Evolutionary conservation across 139 green algal genomes (phyloP).

Genomic region (Chlamydomonas incerta): DNA sequence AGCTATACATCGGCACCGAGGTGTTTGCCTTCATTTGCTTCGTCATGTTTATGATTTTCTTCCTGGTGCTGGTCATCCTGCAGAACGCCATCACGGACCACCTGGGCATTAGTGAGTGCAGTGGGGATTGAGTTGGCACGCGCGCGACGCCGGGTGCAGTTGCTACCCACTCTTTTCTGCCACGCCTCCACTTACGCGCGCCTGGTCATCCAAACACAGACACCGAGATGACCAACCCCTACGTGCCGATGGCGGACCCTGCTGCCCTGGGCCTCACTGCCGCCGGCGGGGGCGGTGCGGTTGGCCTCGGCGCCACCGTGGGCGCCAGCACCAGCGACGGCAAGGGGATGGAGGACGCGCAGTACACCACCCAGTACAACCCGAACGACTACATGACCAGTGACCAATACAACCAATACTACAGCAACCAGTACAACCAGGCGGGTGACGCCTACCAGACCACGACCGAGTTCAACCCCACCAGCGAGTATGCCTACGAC

Average conservation of each 20-base stretch:
- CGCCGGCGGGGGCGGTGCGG: neutral
- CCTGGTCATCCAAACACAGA: neutral
- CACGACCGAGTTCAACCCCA: constrained; percentile 31
- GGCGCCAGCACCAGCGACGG: neutral
- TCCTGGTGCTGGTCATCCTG: constrained; percentile 58
- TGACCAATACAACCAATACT: constrained; percentile 42
- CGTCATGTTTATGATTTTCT: constrained; percentile 62
- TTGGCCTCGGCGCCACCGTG: neutral
- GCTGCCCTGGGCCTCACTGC: neutral
- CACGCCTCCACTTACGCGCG: too few relatives aligned
- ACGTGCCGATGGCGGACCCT: constrained; percentile 32
- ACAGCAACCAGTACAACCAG: constrained; percentile 16
- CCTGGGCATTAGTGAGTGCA: constrained; percentile 53
- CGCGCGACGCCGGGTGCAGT: too few relatives aligned
- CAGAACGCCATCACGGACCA: constrained; percentile 56
- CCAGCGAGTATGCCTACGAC: constrained; percentile 26
- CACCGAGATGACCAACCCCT: constrained; percentile 40
- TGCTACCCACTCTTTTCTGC: neutral
- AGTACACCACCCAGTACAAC: constrained; percentile 10
- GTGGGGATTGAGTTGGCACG: too few relatives aligned
- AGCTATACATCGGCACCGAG: constrained; percentile 51
- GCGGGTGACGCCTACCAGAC: constrained; percentile 29
- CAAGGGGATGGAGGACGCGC: neutral
- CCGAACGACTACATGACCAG: constrained; percentile 29
- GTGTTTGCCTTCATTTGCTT: constrained; percentile 59